phyloP scores from a whole-genome alignment of 1,139 yeast species.

The Pichia sp. region DNA sequence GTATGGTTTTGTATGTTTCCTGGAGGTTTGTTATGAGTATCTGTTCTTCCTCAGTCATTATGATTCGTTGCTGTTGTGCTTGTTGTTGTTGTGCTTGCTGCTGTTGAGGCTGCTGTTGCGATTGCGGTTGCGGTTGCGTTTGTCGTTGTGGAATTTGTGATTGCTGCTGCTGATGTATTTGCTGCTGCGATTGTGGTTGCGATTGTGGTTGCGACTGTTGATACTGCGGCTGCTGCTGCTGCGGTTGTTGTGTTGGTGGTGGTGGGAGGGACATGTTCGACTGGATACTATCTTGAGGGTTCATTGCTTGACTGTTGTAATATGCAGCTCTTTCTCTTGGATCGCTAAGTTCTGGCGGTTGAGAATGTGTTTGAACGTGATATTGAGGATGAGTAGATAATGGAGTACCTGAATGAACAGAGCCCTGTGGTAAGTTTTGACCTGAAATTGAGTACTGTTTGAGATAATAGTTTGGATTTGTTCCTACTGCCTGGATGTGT shows the following conservation, averaged over 20 bases:
- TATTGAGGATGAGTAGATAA: too few species aligned
- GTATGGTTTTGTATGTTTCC: conserved; percentile 65
- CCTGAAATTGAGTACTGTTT: too few species aligned
- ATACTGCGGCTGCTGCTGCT: not conserved
- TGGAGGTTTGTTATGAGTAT: conserved; percentile 62
- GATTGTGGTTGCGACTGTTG: conserved; percentile 1
- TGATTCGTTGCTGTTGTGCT: conserved; percentile 9
- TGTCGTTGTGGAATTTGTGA: not conserved
- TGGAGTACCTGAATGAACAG: too few species aligned
- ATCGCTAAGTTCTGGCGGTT: too few species aligned
- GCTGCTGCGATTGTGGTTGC: not conserved
- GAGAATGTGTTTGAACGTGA: too few species aligned
- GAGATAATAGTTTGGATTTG: too few species aligned
- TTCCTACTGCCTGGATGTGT: too few species aligned
- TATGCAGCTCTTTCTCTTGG: too few species aligned
- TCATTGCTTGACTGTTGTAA: too few species aligned
- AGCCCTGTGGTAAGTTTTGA: too few species aligned
- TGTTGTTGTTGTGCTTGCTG: not conserved
- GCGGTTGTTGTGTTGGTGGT: not conserved
- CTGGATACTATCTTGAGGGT: too few species aligned
- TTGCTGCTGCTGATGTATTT: not conserved
- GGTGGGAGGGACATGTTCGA: too few species aligned
- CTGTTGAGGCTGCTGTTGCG: conserved; percentile 46
- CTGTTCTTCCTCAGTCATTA: conserved; percentile 60
- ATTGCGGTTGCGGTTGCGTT: conserved; percentile 63